Evolutionary conservation across 2,329 filamentous ascomycete genomes (phyloP), one percentile per base, ranked within the genome.

Genomic region (Aspergillus sp.): DNA sequence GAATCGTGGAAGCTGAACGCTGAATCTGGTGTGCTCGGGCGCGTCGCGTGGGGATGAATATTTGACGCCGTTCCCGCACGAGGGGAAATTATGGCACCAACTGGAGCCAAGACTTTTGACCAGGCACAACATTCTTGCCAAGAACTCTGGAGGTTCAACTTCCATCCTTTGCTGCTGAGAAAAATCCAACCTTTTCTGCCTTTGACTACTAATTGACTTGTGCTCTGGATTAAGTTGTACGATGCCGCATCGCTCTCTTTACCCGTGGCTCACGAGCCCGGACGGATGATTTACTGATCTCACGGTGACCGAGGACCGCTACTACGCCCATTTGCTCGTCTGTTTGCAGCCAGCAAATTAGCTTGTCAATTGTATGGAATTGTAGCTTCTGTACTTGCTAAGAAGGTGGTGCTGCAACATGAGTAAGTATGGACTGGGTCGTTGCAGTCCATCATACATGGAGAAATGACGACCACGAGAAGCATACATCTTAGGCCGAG

Each of bases 1-100:
- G 17, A 46, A 23, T 34, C 19, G 17, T 48, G 38, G 38, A 25
- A 47, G 17, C 22, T 31, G 55, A 22, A 41, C 55, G 51, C 17
- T 45, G 49, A 23, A 53, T 48, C 31, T 46, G 53, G 54, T 59
- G 47, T 50, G 23, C 28, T n/a, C 54, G 25, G 53, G 43, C 67
- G 66, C 66, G 68, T 68, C 62, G 61, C 60, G 65, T 64, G 64
- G 57, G 57, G 55, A 60, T 41, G 41, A 54, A 57, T 48, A 49
- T 60, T 48, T 51, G 28, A 48, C 23, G 17, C 31, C 30, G 17
- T 13, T 52, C 28, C 25, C 53, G 62, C 61, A 56, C 56, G 59
- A 64, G 56, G 51, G 53, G 49, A 54, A 57, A 15, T 41, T 15
- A 41, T 41, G 34, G 34, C 34, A 50, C 34, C 38, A 30, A 34